Conservation (phyloP, 1,139 yeast species). For the Schwanniomyces etchellsii region DNA sequence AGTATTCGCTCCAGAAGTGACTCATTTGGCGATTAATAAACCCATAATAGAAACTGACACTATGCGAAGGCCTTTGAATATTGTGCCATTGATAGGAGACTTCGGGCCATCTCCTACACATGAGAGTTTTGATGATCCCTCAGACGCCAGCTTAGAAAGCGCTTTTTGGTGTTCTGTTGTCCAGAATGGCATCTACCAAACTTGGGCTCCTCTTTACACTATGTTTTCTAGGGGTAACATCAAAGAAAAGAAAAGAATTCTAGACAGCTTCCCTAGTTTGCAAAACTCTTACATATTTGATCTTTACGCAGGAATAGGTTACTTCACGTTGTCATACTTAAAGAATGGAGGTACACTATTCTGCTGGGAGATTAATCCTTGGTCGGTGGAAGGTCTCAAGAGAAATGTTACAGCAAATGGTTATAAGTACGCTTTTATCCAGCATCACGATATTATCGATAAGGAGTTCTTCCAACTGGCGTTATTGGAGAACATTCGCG, state of each 20-base stretch:
- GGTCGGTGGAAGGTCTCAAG: constrained; percentile 71
- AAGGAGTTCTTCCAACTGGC: constrained; percentile 8
- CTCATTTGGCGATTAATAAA: constrained; percentile 68
- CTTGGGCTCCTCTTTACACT: constrained; percentile 81
- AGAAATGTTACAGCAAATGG: constrained; percentile 49
- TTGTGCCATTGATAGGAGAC: constrained; percentile 58
- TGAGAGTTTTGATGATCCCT: constrained; percentile 30
- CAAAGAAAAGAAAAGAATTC: constrained; percentile 69
- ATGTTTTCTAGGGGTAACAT: constrained; percentile 92
- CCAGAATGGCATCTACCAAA: constrained; percentile 74
- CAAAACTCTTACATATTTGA: constrained; percentile 50
- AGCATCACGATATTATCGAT: constrained; percentile 21
- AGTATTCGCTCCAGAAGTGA: constrained; percentile 12
- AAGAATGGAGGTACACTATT: constrained; percentile 50
- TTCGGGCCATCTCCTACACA: constrained; percentile 45
- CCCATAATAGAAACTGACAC: constrained; percentile 56
- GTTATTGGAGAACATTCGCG: constrained; percentile 14
- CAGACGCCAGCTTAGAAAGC: constrained; percentile 31
- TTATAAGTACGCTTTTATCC: constrained; percentile 31
- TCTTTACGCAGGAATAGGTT: constrained; percentile 82
- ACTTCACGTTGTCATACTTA: constrained; percentile 70
- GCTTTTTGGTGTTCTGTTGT: constrained; percentile 70
- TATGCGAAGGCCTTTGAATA: constrained; percentile 59
- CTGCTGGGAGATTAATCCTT: constrained; percentile 84
- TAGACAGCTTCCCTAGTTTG: constrained; percentile 25